A percentile compares a stretch with the other conserved stretches of the same genome.
Evolutionary conservation across 2,329 filamentous ascomycete genomes (phyloP).

Genomic region (Fusarium mangiferae): DNA sequence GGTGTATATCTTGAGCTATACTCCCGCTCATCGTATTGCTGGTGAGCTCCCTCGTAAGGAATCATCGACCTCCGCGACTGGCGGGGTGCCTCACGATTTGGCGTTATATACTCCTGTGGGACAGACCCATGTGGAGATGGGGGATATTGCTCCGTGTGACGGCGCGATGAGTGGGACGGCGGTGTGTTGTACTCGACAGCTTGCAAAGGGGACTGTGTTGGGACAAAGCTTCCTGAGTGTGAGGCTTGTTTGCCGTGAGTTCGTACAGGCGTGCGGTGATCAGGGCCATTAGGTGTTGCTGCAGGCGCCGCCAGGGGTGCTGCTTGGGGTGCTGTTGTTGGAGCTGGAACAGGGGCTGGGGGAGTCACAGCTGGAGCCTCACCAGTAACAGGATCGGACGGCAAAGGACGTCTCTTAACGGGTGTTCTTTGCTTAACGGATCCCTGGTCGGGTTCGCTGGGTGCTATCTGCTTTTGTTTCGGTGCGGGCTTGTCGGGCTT

Average conservation of each 20-base stretch:
- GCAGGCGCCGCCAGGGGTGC: conserved; percentile 42
- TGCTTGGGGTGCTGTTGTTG: conserved; percentile 1
- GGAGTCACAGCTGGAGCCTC: conserved; percentile 52
- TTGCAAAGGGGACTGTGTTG: conserved; percentile 65
- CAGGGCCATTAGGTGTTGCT: conserved; percentile 48
- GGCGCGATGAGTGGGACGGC: conserved; percentile 48
- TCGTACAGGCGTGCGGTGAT: conserved; percentile 61
- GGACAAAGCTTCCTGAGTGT: conserved; percentile 53
- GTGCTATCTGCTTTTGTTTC: conserved; percentile 59
- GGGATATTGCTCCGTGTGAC: conserved; percentile 52
- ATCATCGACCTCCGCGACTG: conserved; percentile 51
- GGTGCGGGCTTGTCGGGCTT: conserved; percentile 76
- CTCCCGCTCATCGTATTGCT: conserved; percentile 51
- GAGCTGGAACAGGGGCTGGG: conserved; percentile 19
- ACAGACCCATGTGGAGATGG: conserved; percentile 44
- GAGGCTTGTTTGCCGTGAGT: conserved; percentile 55
- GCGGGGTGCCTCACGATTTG: conserved; percentile 39
- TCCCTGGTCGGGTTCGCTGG: conserved; percentile 51
- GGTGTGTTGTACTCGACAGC: conserved; percentile 61
- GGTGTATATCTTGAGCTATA: conserved; percentile 48
- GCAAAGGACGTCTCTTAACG: conserved; percentile 85
- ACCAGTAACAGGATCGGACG: conserved; percentile 77
- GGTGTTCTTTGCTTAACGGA: conserved; percentile 63
- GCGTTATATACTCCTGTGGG: conserved; percentile 36
- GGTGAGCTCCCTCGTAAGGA: conserved; percentile 49